Evolutionary conservation across 1,284 basidiomycete genomes (phyloP).

Genomic region (Wolfiporia cocos): DNA sequence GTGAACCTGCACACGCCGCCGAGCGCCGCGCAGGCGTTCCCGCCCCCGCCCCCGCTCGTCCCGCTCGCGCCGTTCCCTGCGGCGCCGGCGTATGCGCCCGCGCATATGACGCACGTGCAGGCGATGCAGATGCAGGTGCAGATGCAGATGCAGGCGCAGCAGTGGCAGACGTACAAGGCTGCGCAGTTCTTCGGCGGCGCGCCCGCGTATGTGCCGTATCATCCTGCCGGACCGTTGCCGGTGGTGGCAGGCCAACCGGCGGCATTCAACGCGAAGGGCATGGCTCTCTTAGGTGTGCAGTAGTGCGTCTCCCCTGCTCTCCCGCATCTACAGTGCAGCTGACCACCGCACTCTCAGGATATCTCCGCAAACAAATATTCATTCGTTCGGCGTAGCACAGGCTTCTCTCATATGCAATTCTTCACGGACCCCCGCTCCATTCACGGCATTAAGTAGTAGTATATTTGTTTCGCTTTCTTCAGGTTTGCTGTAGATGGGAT

Average conservation of each 20-base stretch:
- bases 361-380: too few relatives aligned
- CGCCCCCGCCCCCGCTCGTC: neutral
- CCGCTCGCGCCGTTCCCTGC: neutral
- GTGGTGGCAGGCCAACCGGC: too few relatives aligned
- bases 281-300: neutral
- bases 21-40: neutral
- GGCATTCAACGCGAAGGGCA: too few relatives aligned
- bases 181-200: neutral
- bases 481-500: slow-evolving; percentile 1
- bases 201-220: neutral
- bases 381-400: too few relatives aligned
- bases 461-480: too few relatives aligned
- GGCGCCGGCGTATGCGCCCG: neutral
- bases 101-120: slow-evolving; percentile 2
- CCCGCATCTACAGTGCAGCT: too few relatives aligned
- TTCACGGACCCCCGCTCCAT: too few relatives aligned
- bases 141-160: slow-evolving; percentile 1
- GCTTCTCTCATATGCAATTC: too few relatives aligned
- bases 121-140: slow-evolving; percentile 1
- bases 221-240: neutral
- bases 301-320: neutral
- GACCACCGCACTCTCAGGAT: too few relatives aligned
- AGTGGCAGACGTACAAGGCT: neutral
- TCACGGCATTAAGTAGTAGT: too few relatives aligned
- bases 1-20: slow-evolving; percentile 1